These are phyloP conservation scores for Boletales sp. DNA, from an alignment of 768 basidiomycete species.

Conservation along the genomic window DNA sequence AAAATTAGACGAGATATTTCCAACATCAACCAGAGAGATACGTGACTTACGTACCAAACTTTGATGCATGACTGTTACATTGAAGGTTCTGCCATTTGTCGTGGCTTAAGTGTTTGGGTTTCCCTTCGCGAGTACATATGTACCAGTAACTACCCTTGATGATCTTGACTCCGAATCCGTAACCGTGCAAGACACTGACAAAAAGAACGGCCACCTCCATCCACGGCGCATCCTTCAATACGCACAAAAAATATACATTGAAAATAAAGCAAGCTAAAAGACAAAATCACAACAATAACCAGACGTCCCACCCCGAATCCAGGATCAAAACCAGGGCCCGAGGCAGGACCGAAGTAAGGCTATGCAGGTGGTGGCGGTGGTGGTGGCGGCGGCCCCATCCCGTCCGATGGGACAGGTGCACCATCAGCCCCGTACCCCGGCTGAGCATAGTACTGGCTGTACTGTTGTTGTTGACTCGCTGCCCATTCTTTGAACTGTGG, in stretches of 20 bases:
- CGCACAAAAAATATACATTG: conserved; percentile 26
- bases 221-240: not conserved
- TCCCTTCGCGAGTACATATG: too few species aligned
- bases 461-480: conserved; percentile 60
- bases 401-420: conserved; percentile 16
- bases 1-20: too few species aligned
- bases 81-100: too few species aligned
- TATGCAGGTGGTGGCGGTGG: conserved; percentile 28
- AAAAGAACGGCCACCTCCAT: too few species aligned
- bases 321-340: conserved; percentile 1
- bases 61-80: too few species aligned
- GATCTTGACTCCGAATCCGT: not conserved
- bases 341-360: not conserved
- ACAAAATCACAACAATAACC: conserved; percentile 18
- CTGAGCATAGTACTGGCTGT: conserved; percentile 69
- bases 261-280: conserved; percentile 29
- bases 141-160: too few species aligned
- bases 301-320: not conserved
- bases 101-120: too few species aligned
- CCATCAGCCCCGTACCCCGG: conserved; percentile 42
- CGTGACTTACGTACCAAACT: too few species aligned
- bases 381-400: conserved; percentile 15
- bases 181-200: not conserved
- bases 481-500: conserved; percentile 80
- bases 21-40: too few species aligned